These are phyloP conservation scores for Basipetospora sp. DNA, from an alignment of 2,329 filamentous ascomycete species.

Conservation along the genomic window DNA sequence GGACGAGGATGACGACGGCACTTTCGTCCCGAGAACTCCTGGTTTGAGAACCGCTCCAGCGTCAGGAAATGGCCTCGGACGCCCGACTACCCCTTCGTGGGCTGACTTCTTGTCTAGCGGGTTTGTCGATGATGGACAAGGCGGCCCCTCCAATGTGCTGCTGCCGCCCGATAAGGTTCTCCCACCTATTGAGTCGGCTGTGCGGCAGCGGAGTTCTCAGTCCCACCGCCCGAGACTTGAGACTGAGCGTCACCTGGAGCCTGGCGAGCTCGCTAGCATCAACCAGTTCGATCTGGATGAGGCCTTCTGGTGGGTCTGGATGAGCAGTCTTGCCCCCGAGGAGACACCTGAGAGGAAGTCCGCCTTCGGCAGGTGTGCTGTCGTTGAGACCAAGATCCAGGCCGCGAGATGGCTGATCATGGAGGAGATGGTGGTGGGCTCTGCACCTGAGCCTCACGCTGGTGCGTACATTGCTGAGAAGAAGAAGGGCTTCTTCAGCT, in stretches of 20 bases:
- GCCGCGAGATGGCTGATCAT: slow-evolving; percentile 82
- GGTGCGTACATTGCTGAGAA: slow-evolving; percentile 90
- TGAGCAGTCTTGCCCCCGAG: slow-evolving; percentile 83
- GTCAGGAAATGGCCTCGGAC: slow-evolving; percentile 52
- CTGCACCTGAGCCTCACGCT: slow-evolving; percentile 67
- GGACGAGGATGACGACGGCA: slow-evolving; percentile 46
- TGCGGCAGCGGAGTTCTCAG: slow-evolving; percentile 70
- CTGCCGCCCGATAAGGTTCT: slow-evolving; percentile 86
- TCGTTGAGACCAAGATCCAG: slow-evolving; percentile 74
- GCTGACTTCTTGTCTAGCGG: slow-evolving; percentile 92
- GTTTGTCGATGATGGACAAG: slow-evolving; percentile 64
- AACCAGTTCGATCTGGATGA: slow-evolving; percentile 75
- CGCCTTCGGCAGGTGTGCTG: slow-evolving; percentile 82
- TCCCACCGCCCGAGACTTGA: slow-evolving; percentile 65
- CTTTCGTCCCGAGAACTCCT: slow-evolving; percentile 19
- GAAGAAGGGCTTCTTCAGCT: slow-evolving; percentile 75
- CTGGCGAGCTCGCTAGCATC: slow-evolving; percentile 89
- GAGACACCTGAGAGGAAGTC: slow-evolving; percentile 76
- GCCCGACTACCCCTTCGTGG: slow-evolving; percentile 94
- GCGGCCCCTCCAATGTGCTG: slow-evolving; percentile 50
- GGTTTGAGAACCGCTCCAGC: slow-evolving; percentile 51
- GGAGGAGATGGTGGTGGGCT: slow-evolving; percentile 91
- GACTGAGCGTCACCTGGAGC: slow-evolving; percentile 55
- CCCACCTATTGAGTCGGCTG: slow-evolving; percentile 62
- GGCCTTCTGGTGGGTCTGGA: slow-evolving; percentile 99